A percentile compares a stretch with the other conserved stretches of the same genome.
phyloP scores from a whole-genome alignment of 768 basidiomycete species.

The Leccinum ochraceum region DNA sequence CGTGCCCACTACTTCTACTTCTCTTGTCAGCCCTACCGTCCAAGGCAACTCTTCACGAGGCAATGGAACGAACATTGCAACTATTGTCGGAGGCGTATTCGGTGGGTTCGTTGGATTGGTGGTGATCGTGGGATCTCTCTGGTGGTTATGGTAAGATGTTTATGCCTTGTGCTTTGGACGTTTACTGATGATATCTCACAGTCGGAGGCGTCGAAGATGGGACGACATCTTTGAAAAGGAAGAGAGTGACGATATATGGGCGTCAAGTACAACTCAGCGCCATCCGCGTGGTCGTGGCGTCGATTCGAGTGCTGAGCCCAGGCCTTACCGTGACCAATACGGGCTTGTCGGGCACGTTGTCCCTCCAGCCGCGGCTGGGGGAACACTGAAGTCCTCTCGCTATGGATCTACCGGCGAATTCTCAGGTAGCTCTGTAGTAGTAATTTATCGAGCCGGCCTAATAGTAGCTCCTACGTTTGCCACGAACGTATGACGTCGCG shows the following conservation, averaged over 20 bases:
- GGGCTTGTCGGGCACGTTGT: constrained; percentile 54
- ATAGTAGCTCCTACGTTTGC: too few relatives aligned
- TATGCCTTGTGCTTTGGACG: constrained; percentile 6
- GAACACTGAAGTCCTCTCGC: constrained; percentile 37
- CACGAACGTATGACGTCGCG: too few relatives aligned
- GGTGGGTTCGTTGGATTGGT: constrained; percentile 56
- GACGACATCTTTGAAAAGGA: constrained; percentile 55
- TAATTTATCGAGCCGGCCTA: too few relatives aligned
- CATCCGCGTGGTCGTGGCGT: constrained; percentile 29
- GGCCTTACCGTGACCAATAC: constrained; percentile 54
- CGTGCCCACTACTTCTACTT: constrained; percentile 18
- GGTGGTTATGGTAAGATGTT: constrained; percentile 50
- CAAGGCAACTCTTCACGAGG: constrained; percentile 18
- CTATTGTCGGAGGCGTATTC: constrained; percentile 55
- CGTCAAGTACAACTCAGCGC: constrained; percentile 20
- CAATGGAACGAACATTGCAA: constrained; percentile 37
- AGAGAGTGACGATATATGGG: constrained; percentile 26
- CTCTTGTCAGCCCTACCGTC: constrained; percentile 14
- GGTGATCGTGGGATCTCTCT: constrained; percentile 44
- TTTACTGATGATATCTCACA: constrained; percentile 23
- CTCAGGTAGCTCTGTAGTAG: constrained; percentile 6
- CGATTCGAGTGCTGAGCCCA: constrained; percentile 41
- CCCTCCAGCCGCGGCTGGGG: constrained; percentile 32
- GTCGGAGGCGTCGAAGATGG: constrained; percentile 49
- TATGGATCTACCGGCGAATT: constrained; percentile 23